Evolutionary conservation across 495 filamentous ascomycete species (phyloP).

Genomic region (Emericellopsis terricola): DNA sequence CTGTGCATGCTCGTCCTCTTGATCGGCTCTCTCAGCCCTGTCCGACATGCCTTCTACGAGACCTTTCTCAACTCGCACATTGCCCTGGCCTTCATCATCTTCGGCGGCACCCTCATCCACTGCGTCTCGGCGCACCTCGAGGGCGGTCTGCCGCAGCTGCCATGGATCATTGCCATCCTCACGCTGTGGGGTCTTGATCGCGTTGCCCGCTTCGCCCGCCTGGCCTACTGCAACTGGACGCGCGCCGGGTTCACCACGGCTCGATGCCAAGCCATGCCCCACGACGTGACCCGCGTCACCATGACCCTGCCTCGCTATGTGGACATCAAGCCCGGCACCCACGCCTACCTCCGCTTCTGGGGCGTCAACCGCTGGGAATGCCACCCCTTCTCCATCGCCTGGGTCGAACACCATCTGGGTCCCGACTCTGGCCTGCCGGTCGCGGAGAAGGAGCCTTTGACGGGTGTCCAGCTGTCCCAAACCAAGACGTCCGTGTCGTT

Average conservation of each 20-base stretch:
- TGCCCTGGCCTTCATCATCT: slow-evolving; percentile 38
- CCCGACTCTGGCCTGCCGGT: slow-evolving; percentile 8
- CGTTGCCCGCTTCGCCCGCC: slow-evolving; percentile 41
- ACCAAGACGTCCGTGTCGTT: slow-evolving; percentile 44
- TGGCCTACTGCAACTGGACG: slow-evolving; percentile 53
- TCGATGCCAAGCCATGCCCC: slow-evolving; percentile 56
- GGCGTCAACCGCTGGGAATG: slow-evolving; percentile 62
- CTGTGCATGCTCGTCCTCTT: slow-evolving; percentile 39
- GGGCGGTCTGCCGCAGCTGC: slow-evolving; percentile 40
- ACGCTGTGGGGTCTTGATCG: slow-evolving; percentile 67
- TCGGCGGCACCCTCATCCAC: slow-evolving; percentile 56
- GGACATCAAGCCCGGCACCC: slow-evolving; percentile 65
- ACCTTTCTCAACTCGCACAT: slow-evolving; percentile 79
- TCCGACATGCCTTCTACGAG: slow-evolving; percentile 93
- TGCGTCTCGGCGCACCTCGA: slow-evolving; percentile 20
- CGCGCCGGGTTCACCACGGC: slow-evolving; percentile 46
- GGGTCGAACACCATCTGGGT: slow-evolving; percentile 36
- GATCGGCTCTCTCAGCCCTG: slow-evolving; percentile 46
- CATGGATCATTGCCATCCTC: slow-evolving; percentile 49
- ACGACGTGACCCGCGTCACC: slow-evolving; percentile 69
- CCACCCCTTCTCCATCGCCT: slow-evolving; percentile 89
- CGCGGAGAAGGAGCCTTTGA: slow-evolving; percentile 10
- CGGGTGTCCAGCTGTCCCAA: slow-evolving; percentile 7
- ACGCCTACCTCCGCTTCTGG: slow-evolving; percentile 74
- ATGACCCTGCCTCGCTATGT: slow-evolving; percentile 61